Evolutionary conservation across 2,329 filamentous ascomycete genomes (phyloP).

Genomic region (Calonectria fujianensis): DNA sequence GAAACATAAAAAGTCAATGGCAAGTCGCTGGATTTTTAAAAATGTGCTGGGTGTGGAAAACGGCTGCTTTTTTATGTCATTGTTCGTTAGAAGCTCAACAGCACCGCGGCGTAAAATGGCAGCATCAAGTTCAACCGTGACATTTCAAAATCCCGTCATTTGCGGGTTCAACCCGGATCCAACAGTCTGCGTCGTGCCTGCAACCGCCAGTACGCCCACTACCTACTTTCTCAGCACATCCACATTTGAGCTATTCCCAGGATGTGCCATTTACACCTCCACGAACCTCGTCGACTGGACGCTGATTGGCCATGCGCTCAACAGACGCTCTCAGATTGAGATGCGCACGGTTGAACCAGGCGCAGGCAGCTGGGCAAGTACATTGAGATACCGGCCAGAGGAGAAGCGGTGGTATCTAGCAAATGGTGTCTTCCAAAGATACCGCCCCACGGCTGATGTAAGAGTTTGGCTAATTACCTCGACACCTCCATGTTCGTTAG

Average conservation of each 20-base stretch:
- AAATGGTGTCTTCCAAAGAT: constrained; percentile 66
- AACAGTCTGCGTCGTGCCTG: constrained; percentile 64
- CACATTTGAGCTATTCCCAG: constrained; percentile 78
- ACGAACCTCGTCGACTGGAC: constrained; percentile 71
- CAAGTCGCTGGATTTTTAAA: neutral
- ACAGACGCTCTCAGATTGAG: constrained; percentile 69
- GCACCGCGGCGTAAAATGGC: constrained; percentile 30
- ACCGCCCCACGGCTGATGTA: constrained; percentile 62
- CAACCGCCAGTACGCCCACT: constrained; percentile 53
- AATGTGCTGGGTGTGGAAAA: neutral
- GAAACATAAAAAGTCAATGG: neutral
- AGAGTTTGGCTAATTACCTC: neutral
- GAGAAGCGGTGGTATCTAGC: constrained; percentile 67
- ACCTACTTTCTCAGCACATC: constrained; percentile 76
- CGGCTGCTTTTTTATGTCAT: neutral
- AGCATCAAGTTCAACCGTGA: neutral
- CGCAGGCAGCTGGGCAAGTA: constrained; percentile 69
- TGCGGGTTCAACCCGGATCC: constrained; percentile 79
- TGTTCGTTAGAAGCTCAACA: neutral
- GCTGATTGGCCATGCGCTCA: constrained; percentile 72
- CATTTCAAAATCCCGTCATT: constrained; percentile 72
- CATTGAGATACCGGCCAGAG: constrained; percentile 64
- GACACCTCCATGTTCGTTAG: neutral
- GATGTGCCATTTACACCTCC: constrained; percentile 76
- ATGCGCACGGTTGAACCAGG: constrained; percentile 71